Evolutionary conservation across 768 basidiomycete genomes (phyloP), one percentile per base, ranked within the genome.

Genomic region (Agaricus blazei): DNA sequence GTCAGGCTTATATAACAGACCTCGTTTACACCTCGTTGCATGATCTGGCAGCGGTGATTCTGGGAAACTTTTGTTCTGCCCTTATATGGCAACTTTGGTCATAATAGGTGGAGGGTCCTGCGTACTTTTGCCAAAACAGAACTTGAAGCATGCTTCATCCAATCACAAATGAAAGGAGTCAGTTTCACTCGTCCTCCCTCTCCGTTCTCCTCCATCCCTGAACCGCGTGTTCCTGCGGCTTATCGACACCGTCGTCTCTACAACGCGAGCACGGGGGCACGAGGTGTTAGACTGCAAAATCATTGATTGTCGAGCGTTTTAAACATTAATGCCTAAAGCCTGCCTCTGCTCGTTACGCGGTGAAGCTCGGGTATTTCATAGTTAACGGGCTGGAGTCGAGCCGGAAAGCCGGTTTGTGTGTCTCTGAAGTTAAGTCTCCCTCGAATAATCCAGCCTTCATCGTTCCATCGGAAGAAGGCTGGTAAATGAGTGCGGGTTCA

Each of bases 11-110:
- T 34, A 34, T 34, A 11, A 37, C 23, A 48, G 8, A 48, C 65
- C 66, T 67, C 65, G 36, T 64, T 64, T 43, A 15, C 34, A 46
- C 44, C 44, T 46, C 44, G 52, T 45, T 60, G 34, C 34, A 11
- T 1, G 11, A 34, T 34, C 8, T 34, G 11, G 34, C 34, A 34
- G 34, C 19, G 34, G 34, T 34, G 8, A 34, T 5, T 7, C 7
- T 34, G 34, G 34, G 34, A 34, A 34, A 7, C 34, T 8, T 8
- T 34, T 3, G 11, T 8, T 34, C 34, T 34, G 34, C 11, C 11
- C 2, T 34, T 34, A 34, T 34, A 34, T 34, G 11, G 34, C 7
- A 34, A 34, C 34, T 34, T 34, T 34, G 7, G 34, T 11, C 11
- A 11, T 34, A 34, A 34, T 34, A 34, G 34, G 34, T 34, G 11